These are phyloP conservation scores for Erodium moschatum DNA, from an alignment of 441 rosid species.

Conservation along the genomic window DNA sequence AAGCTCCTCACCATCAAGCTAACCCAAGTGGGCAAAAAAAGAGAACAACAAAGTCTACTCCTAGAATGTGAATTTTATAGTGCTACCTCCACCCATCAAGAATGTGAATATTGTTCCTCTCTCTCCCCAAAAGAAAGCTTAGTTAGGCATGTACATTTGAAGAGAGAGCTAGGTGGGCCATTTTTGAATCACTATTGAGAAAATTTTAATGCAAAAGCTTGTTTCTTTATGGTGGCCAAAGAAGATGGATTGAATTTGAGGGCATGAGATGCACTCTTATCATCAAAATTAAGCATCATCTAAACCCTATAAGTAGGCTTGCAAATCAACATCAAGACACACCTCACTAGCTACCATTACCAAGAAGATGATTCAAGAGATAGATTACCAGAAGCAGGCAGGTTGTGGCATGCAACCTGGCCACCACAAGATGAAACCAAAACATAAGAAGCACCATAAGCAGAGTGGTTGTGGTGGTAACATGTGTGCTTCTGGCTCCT, in stretches of 20 bases:
- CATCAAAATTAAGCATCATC: background rate
- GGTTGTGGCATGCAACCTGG: background rate
- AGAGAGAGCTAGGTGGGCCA: too few species aligned
- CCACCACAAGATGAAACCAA: background rate
- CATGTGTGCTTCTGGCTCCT: background rate
- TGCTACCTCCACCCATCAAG: background rate
- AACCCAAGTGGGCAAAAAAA: too few species aligned
- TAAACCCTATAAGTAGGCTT: background rate
- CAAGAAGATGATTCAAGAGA: constrained; percentile 1
- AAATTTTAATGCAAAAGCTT: background rate
- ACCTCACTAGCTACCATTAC: background rate
- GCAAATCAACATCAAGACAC: constrained; percentile 7
- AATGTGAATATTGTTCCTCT: background rate
- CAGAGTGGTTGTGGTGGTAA: constrained; percentile 1
- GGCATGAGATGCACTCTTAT: constrained; percentile 4
- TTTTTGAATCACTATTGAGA: too few species aligned
- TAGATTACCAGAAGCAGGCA: background rate
- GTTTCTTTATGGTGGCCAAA: background rate
- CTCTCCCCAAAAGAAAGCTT: background rate
- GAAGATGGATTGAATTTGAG: background rate
- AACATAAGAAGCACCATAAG: background rate
- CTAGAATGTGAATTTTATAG: background rate
- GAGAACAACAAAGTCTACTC: background rate
- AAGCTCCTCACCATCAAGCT: too few species aligned
- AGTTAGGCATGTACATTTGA: background rate